Conservation (phyloP, 306 rosid genomes). For the Trifolium dubium region DNA sequence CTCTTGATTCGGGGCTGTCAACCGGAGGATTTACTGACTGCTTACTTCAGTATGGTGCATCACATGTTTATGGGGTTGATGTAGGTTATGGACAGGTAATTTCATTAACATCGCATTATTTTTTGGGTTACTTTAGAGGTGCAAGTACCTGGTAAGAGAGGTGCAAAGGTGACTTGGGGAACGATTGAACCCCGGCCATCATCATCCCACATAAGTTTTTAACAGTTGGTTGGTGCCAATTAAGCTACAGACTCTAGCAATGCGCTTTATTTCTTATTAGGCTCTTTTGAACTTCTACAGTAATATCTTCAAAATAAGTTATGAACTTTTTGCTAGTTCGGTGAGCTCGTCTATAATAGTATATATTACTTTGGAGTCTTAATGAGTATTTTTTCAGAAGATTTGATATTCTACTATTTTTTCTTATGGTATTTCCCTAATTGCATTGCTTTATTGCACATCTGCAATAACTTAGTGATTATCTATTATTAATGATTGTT, state of each 20-base stretch:
- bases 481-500: slow-evolving; percentile 19
- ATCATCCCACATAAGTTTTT: not conserved
- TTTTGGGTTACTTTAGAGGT: slow-evolving; percentile 12
- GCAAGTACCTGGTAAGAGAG: not conserved
- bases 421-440: slow-evolving; percentile 7
- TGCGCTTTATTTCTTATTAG: not conserved
- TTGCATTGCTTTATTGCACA: slow-evolving; percentile 15
- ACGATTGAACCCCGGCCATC: not conserved
- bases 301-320: not conserved
- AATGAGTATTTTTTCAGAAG: not conserved
- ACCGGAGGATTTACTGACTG: slow-evolving; percentile 98
- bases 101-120: not conserved
- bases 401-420: slow-evolving; percentile 12
- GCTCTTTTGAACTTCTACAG: not conserved
- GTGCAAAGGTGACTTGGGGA: not conserved
- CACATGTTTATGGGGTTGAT: slow-evolving; percentile 87
- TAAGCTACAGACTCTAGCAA: not conserved
- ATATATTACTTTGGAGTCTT: slow-evolving; percentile 3
- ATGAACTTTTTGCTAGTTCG: not conserved
- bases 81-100: slow-evolving; percentile 98
- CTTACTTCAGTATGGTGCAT: slow-evolving; percentile 90
- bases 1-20: slow-evolving; percentile 94
- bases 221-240: not conserved
- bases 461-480: slow-evolving; percentile 18
- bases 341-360: not conserved